Evolutionary conservation across 768 basidiomycete species (phyloP), one percentile per base, ranked within the genome.

Genomic region (Tulasnella sp.): DNA sequence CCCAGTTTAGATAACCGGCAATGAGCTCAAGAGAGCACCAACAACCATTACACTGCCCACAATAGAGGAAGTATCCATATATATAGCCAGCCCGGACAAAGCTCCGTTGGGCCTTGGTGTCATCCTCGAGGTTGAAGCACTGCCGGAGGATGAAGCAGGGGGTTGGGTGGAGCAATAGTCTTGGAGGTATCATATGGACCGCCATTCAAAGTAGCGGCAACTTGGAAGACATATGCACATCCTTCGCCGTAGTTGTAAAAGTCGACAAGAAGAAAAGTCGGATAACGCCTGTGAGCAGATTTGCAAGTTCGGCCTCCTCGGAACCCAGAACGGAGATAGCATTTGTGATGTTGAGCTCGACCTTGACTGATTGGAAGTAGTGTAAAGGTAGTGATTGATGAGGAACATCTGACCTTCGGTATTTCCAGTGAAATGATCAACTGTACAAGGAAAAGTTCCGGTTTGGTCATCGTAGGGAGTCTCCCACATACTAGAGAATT

Each of bases 361-460:
- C 68, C 31, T 75, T 65, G 62, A 48, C 16, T 59, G 39, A 16
- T 56, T 58, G 31, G 44, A 48, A 24, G 57, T 64, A 28, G 56
- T 71, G 62, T 98, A 90, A 47, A 96, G 70, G 69, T 86, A 96
- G 67, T 98, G 93, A 66, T 96, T 95, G 64, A 92, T 88, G 57
- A 92, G 71, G 63, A 74, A 86, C 76, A 96, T 78, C 61, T 85
- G 77, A 1, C 79, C 81, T 5, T 74, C 61, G 0, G 83, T 53
- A 53, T 79, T 72, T 3, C 83, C 85, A 5, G 74, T 74, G 41
- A 86, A 81, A 35, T 92, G 77, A 66, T 95, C 88, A 48, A 91
- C 81, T 34, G 70, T 73, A 67, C 93, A 98, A 57, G 89, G 76
- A 65, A 93, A 98, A n/a, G n/a, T n/a, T 7, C 71, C 61, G 59